Percentiles rank a stretch among this genome's conserved stretches.
Evolutionary conservation across 352 stramenopile species (phyloP).

Genomic region (Pythium sp.): DNA sequence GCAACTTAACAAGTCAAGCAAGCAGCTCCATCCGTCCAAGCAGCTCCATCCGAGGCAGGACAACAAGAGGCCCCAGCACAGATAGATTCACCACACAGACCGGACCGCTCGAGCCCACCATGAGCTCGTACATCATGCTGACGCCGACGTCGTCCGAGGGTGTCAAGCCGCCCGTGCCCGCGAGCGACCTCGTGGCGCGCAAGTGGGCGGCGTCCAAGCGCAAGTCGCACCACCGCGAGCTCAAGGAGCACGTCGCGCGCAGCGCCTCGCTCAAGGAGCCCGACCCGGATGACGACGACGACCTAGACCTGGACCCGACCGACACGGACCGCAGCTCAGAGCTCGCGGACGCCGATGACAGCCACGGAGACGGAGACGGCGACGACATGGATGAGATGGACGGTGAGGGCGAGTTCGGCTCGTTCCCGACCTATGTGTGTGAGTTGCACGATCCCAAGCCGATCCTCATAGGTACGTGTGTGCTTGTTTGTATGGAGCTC

Average conservation of each 20-base stretch:
- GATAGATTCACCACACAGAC: conserved; percentile 1
- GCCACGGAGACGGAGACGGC: conserved; percentile 19
- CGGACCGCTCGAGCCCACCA: background rate
- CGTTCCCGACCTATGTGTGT: conserved; percentile 69
- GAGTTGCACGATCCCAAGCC: conserved; percentile 73
- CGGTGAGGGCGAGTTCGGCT: conserved; percentile 26
- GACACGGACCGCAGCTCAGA: conserved; percentile 37
- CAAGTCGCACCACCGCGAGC: conserved; percentile 16
- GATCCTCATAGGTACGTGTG: conserved; percentile 52
- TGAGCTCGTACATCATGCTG: conserved; percentile 49
- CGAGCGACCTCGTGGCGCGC: conserved; percentile 37
- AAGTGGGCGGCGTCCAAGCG: conserved; percentile 42
- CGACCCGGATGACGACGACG: conserved; percentile 28
- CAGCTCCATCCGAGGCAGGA: background rate
- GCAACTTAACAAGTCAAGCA: background rate
- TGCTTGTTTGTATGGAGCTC: background rate
- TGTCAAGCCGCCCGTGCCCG: conserved; percentile 21
- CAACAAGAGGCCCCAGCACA: background rate
- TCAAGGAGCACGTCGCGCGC: conserved; percentile 17
- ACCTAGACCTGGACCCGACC: conserved; percentile 24
- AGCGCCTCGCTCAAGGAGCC: conserved; percentile 36
- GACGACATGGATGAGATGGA: conserved; percentile 30
- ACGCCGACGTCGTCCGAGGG: conserved; percentile 36
- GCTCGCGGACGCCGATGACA: conserved; percentile 19
- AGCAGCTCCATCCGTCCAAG: background rate